Evolutionary conservation across 202 grass and related monocot genomes (phyloP), one percentile per base, ranked within the genome.

Genomic region (Panicum hallii): DNA sequence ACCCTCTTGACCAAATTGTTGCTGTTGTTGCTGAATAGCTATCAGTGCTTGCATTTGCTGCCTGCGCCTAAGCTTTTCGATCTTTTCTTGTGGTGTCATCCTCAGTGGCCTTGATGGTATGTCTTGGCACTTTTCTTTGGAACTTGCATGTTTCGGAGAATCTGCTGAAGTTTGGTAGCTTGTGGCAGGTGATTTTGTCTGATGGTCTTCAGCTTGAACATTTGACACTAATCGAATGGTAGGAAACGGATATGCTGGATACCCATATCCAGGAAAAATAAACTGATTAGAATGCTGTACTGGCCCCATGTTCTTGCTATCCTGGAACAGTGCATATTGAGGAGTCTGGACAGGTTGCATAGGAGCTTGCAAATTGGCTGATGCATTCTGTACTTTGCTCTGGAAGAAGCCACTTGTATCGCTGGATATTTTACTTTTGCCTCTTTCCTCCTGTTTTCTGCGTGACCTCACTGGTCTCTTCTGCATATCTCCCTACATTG

Each of bases 31-130:
- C 63, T 92, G 92, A 86, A 94, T 94, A 66, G 90, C 90, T 74
- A 86, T 82, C 65, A 94, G 81, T 57, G 92, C 92, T 71, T 90
- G 92, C 79, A 86, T 88, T 84, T 94, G 90, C 60, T 94, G 92
- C 17, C 90, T 85, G 30, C 79, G 90, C 76, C 90, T 92, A 89
- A 94, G 72, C 64, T 94, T 94, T 81, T 94, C 92, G 30, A 94
- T 94, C 82, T 94, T 94, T 86, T 94, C 92, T 77, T 92, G 90
- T 57, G 87, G 90, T 77, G 92, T 94, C 92, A 94, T 91, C 56
- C 17, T 94, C 23, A 85, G 49, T 79, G 69, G 50, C 62, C 70
- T 86, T 88, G 86, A 84, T 77, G 75, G 71, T 56, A 78, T 70
- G 77, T 93, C 86, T 54, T 87, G 79, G 48, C 66, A 72, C 45